phyloP scores from a whole-genome alignment of 2,329 filamentous ascomycete genomes.

The Penicillium crustosum region DNA sequence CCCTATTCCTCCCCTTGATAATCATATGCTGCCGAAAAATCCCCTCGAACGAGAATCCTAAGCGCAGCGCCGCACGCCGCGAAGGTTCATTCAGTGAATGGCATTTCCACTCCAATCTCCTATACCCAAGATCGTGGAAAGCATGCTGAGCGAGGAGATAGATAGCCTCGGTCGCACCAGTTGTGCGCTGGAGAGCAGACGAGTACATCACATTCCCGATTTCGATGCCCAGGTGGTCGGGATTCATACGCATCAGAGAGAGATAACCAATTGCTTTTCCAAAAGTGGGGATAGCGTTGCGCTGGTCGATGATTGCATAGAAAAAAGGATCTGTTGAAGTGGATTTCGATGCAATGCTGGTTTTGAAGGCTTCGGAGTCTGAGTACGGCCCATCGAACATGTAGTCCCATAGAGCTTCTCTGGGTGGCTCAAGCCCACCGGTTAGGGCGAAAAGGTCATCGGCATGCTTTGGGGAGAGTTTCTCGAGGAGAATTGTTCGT shows the following conservation, averaged over 20 bases:
- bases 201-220: conserved; percentile 59
- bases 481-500: conserved; percentile 31
- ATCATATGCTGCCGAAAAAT: conserved; percentile 63
- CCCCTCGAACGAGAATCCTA: conserved; percentile 62
- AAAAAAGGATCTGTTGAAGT: conserved; percentile 41
- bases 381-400: conserved; percentile 40
- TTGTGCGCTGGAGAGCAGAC: conserved; percentile 53
- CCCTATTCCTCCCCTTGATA: conserved; percentile 56
- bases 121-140: conserved; percentile 56
- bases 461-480: conserved; percentile 30
- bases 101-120: conserved; percentile 65
- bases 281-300: conserved; percentile 19
- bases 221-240: conserved; percentile 54
- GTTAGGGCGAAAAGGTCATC: conserved; percentile 31
- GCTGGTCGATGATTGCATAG: conserved; percentile 47
- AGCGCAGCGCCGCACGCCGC: conserved; percentile 53
- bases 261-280: conserved; percentile 46
- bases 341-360: conserved; percentile 24
- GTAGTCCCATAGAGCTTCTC: conserved; percentile 44
- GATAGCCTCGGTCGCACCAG: conserved; percentile 58
- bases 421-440: conserved; percentile 22
- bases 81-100: conserved; percentile 58
- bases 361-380: conserved; percentile 31
- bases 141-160: conserved; percentile 57
- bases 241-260: conserved; percentile 49